Base-by-base conservation (phyloP, 2,329 filamentous ascomycete species). In the Colletotrichum liriopes region DNA sequence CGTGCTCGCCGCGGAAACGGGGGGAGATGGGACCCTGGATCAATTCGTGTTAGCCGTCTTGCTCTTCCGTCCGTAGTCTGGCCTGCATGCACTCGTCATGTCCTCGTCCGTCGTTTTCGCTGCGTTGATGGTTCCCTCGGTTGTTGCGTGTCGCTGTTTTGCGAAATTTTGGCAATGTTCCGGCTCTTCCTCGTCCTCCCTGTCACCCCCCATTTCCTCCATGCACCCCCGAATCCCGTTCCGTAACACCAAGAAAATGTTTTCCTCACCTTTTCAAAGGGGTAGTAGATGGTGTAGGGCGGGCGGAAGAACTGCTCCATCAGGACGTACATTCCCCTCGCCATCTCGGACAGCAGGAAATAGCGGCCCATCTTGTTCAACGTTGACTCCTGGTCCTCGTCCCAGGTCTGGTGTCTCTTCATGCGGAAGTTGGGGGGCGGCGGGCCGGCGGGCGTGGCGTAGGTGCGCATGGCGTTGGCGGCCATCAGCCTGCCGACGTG, bases 271-370 rank as follows among this genome's bases (percentile, higher is more conserved):
- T 99, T 99, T 84, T 99, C 96, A 84, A 98, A 99, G 54, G 96
- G 96, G 82, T 99, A 99, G 88, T 91, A 98, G 81, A 99, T 99
- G 62, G 96, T 99, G 89, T 89, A 98, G 93, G 96, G 95, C 85
- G 96, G 94, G 84, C 96, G 89, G 88, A 99, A 98, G 90, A 93
- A 99, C 87, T 99, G 96, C 90, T 99, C 96, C 81, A 99, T 82
- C 84, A 96, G 91, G 77, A 99, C 92, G 81, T 98, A 99, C 96
- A 99, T 98, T 84, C 96, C 96, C 81, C 96, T 92, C 82, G 94
- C 89, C 93, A 98, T 96, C 89, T 99, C 96, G 65, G 93, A 92
- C 88, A 98, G 86, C 81, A 99, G 89, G 86, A 99, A 99, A 88
- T 95, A 98, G 82, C 95, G 96, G 77, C 94, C 95, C 75, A 94